These are phyloP conservation scores for Cladosporium sp. DNA, from an alignment of 2,329 filamentous ascomycete genomes.

Conservation along the genomic window DNA sequence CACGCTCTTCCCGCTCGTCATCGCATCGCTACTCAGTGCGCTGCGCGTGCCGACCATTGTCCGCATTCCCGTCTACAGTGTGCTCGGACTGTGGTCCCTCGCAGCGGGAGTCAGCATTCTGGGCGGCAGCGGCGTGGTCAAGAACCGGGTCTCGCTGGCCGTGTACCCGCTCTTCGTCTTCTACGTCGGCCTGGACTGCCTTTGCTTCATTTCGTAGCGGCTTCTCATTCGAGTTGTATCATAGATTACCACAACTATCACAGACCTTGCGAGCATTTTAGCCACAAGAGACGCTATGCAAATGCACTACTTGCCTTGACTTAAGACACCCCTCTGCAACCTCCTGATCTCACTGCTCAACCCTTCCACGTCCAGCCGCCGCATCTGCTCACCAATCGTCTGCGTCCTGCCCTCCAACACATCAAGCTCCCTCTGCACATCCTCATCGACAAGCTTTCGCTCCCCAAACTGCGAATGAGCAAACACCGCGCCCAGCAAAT, in stretches of 20 bases:
- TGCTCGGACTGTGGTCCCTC: constrained; percentile 85
- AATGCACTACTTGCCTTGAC: background rate
- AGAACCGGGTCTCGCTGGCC: constrained; percentile 87
- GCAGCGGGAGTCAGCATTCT: constrained; percentile 94
- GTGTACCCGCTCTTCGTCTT: constrained; percentile 95
- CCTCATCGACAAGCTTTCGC: constrained; percentile 19
- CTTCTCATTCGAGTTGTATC: background rate
- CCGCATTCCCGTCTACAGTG: constrained; percentile 82
- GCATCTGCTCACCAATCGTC: constrained; percentile 32
- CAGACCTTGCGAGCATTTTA: background rate
- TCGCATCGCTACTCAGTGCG: constrained; percentile 84
- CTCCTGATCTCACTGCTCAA: constrained; percentile 17
- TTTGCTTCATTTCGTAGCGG: constrained; percentile 88
- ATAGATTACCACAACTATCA: background rate
- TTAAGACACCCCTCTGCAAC: constrained; percentile 15
- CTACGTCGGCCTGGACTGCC: constrained; percentile 83
- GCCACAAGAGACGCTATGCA: background rate
- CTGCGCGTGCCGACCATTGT: constrained; percentile 71
- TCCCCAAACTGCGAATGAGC: constrained; percentile 24
- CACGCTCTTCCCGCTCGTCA: constrained; percentile 92
- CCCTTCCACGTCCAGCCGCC: constrained; percentile 26
- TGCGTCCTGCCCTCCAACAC: constrained; percentile 34
- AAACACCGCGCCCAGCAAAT: constrained; percentile 33
- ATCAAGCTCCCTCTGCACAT: constrained; percentile 27
- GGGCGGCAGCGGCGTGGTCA: constrained; percentile 89